Base-by-base conservation (phyloP, 768 basidiomycete species). In the Rhizopogon sp. region DNA sequence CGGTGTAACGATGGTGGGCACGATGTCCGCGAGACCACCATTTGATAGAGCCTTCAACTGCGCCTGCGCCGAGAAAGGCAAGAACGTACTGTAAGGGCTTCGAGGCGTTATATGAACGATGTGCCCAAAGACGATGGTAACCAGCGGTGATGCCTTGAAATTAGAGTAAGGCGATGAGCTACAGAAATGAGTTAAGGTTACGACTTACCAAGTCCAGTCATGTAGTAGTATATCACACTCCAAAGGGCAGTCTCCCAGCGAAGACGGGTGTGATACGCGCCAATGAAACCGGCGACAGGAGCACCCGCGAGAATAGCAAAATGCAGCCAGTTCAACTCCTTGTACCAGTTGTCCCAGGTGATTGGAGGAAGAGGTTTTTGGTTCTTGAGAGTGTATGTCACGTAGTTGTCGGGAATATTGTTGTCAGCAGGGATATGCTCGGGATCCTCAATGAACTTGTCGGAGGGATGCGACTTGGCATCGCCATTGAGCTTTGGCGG, bases 11-110 rank as follows among this genome's bases (percentile, higher is more conserved):
- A 67, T 97, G 95, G 71, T 97, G 95, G 3, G 96, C 96, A 57
- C 96, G 90, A 77, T 99, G 97, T 46, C 95, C 95, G 51, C 97
- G 84, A 20, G 88, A 88, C 97, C 97, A 98, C 97, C 97, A 98
- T 70, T 92, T 90, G 75, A 99, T 96, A 20, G 95, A 97, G 8
- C 96, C 96, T 67, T 99, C 83, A 45, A 96, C 88, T 5, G 96
- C 95, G 46, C 97, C 96, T 1, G 93, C 87, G 49, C 96, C 97
- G 9, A 85, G 80, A 17, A 89, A 64, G 25, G 94, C 91, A 46
- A 98, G 83, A 59, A 82, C 73, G 66, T 93, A 97, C 68, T 98
- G 87, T 11, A 98, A 74, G 14, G 90, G 87, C 56, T 79, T 79
- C 3, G 88, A 85, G 39, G 96, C 97, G 66, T 97, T 98, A 71